phyloP scores from a whole-genome alignment of 805 yeast species.

The Pichia pseudocactophila region DNA sequence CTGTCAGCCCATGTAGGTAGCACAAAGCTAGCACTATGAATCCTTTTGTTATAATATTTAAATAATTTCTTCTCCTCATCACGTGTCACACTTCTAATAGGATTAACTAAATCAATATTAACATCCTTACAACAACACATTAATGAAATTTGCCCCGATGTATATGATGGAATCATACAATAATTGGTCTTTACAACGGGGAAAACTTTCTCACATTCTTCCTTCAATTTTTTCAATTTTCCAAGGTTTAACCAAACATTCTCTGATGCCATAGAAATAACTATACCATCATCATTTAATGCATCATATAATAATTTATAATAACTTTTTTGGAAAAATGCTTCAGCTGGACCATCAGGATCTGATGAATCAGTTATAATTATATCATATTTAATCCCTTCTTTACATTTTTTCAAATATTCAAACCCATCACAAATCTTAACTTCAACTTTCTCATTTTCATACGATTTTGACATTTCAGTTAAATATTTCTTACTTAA shows the following conservation, averaged over 20 bases:
- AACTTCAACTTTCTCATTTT: conserved; percentile 57
- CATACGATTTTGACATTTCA: conserved; percentile 57
- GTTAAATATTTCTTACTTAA: conserved; percentile 68
- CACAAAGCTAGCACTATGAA: conserved; percentile 68
- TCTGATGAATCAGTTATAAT: conserved; percentile 89
- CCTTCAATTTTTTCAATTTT: conserved; percentile 39
- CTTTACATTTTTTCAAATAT: conserved; percentile 41
- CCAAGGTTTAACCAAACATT: conserved; percentile 65
- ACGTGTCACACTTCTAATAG: conserved; percentile 38
- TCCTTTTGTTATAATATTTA: conserved; percentile 54
- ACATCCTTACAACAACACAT: conserved; percentile 59
- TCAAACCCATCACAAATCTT: conserved; percentile 78
- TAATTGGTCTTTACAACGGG: conserved; percentile 57
- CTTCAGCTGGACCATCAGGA: conserved; percentile 91
- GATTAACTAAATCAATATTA: conserved; percentile 36
- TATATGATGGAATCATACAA: conserved; percentile 80
- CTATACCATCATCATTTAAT: conserved; percentile 46
- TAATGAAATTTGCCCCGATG: conserved; percentile 81
- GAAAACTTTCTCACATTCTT: conserved; percentile 47
- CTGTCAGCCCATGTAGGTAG: conserved; percentile 69
- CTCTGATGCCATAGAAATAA: conserved; percentile 78
- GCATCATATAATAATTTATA: conserved; percentile 60
- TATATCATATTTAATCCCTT: conserved; percentile 55
- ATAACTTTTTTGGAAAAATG: conserved; percentile 71
- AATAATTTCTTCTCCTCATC: conserved; percentile 42